Percentiles rank a stretch among this genome's conserved stretches.
Evolutionary conservation across 805 yeast species (phyloP).

Genomic region (Teunomyces gatunensis): DNA sequence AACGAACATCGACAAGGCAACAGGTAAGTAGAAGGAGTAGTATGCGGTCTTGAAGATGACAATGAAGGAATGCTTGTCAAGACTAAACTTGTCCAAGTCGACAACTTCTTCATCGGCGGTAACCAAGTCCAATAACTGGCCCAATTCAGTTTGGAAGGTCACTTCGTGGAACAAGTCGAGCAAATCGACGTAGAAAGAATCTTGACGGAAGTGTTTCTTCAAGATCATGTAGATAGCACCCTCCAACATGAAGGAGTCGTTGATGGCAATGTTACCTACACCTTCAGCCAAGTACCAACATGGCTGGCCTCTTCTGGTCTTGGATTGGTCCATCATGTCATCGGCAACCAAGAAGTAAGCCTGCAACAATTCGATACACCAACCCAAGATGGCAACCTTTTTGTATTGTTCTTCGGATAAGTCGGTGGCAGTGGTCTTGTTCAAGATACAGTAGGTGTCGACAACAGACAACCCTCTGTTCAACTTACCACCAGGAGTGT

Average conservation of each 20-base stretch:
- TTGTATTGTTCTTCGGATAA: constrained; percentile 69
- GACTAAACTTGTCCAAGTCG: constrained; percentile 81
- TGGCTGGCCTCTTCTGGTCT: constrained; percentile 97
- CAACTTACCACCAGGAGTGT: constrained; percentile 94
- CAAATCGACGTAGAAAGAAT: constrained; percentile 81
- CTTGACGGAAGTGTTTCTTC: constrained; percentile 83
- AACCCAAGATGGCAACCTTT: constrained; percentile 85
- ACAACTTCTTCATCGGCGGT: constrained; percentile 97
- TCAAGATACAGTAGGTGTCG: constrained; percentile 83
- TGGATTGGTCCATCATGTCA: constrained; percentile 96
- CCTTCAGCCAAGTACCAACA: constrained; percentile 88
- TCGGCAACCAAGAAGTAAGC: constrained; percentile 97
- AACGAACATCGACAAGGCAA: constrained; percentile 92
- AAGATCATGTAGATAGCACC: constrained; percentile 87
- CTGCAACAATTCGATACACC: constrained; percentile 93
- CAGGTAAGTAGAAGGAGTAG: constrained; percentile 96
- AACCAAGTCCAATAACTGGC: constrained; percentile 90
- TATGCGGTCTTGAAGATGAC: constrained; percentile 97
- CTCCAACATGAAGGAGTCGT: constrained; percentile 95
- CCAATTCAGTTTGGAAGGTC: constrained; percentile 96
- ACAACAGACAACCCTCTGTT: constrained; percentile 95
- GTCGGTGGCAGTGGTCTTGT: constrained; percentile 56
- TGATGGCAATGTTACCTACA: constrained; percentile 92
- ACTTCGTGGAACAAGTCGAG: constrained; percentile 95
- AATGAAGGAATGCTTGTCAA: constrained; percentile 89